These are phyloP conservation scores for Pachysandra terminalis DNA, from an alignment of 164 flowering plant species.

Conservation along the genomic window DNA sequence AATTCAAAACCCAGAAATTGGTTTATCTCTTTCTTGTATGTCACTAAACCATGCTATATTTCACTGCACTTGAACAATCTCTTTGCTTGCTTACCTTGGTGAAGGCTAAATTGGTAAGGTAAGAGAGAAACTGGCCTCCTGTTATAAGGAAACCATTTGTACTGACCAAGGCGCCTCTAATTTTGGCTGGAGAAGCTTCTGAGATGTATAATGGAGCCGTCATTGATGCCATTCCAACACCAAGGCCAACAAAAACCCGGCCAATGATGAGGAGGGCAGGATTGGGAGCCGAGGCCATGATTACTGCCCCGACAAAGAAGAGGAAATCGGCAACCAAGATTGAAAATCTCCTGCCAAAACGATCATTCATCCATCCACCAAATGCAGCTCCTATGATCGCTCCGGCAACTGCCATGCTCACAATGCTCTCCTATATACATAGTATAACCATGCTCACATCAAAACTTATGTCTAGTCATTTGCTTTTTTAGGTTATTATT, in stretches of 20 bases:
- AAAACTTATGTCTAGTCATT: too few relatives aligned
- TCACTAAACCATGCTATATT: background rate
- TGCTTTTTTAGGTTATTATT: too few relatives aligned
- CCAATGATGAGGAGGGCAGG: background rate
- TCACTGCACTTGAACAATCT: background rate
- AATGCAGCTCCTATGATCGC: background rate
- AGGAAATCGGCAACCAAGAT: background rate
- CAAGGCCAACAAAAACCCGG: background rate
- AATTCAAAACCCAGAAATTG: too few relatives aligned
- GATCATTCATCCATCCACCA: background rate
- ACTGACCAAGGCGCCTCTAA: slow-evolving; percentile 13
- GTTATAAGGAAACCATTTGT: slow-evolving; percentile 7
- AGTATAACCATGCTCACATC: too few relatives aligned
- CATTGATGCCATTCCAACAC: slow-evolving; percentile 11
- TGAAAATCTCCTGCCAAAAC: background rate
- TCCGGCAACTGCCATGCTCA: background rate
- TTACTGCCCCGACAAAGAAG: background rate
- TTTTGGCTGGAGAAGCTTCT: slow-evolving; percentile 13
- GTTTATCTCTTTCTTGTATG: too few relatives aligned
- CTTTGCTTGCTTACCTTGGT: slow-evolving; percentile 1
- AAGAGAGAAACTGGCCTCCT: background rate
- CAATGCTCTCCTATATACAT: background rate
- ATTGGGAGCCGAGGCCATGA: background rate
- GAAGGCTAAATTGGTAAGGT: background rate
- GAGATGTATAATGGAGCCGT: slow-evolving; percentile 12